phyloP scores from a whole-genome alignment of 1,284 basidiomycete genomes.

The Leccinum fallax region DNA sequence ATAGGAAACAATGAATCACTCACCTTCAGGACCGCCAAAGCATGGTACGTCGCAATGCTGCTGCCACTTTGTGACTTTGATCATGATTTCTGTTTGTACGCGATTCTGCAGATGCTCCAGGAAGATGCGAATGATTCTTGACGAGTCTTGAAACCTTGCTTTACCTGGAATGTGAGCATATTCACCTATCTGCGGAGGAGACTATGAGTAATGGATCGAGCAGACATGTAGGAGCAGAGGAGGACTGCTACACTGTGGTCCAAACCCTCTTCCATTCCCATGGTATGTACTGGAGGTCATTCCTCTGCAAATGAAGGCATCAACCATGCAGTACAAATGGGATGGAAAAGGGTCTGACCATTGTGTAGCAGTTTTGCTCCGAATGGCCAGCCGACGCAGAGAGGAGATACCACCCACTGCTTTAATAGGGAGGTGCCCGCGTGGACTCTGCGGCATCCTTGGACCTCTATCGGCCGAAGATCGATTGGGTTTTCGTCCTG shows the following conservation, averaged over 20 bases:
- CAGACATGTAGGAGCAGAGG: constrained; percentile 6
- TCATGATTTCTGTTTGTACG: not conserved
- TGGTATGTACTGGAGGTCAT: constrained; percentile 32
- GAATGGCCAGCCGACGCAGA: constrained; percentile 5
- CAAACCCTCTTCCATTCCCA: constrained; percentile 35
- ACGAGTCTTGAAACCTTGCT: not conserved
- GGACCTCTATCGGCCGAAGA: constrained; percentile 7
- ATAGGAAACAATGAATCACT: not conserved
- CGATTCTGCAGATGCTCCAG: not conserved
- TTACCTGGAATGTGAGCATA: constrained; percentile 6
- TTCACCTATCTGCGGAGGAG: not conserved
- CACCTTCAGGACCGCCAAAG: not conserved
- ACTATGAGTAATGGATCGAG: not conserved
- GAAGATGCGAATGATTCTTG: not conserved
- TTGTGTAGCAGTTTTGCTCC: constrained; percentile 26
- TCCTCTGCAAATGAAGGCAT: constrained; percentile 22
- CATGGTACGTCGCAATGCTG: not conserved
- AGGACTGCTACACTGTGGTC: constrained; percentile 23
- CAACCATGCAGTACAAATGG: constrained; percentile 32
- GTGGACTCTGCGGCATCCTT: not conserved
- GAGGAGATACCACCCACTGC: not conserved
- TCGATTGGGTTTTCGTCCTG: not conserved
- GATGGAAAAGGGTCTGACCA: constrained; percentile 33
- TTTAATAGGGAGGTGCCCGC: constrained; percentile 13
- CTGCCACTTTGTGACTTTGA: not conserved